Conservation (phyloP, 139 green algal species). For the Tetradesmus obliquus region DNA sequence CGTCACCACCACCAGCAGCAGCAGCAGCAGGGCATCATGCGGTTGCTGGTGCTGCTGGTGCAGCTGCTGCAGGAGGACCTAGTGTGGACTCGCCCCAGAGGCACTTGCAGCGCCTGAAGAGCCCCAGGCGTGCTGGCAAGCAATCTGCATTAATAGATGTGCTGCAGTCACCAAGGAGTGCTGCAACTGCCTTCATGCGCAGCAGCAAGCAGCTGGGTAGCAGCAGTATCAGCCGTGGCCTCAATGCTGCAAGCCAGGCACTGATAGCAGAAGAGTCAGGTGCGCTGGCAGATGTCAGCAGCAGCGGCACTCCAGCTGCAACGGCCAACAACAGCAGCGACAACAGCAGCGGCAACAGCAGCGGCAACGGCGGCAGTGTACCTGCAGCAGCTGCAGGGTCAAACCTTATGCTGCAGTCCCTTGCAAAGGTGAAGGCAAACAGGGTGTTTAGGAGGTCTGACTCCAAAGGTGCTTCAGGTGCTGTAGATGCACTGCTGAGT, state of each 20-base stretch:
- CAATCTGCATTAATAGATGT: not conserved
- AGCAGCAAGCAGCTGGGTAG: not conserved
- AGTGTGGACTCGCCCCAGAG: too few species aligned
- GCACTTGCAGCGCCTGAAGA: not conserved
- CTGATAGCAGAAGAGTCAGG: not conserved
- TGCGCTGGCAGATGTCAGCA: not conserved
- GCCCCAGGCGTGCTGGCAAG: not conserved
- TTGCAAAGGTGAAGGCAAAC: not conserved
- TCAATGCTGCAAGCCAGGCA: not conserved
- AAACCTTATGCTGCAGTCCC: not conserved
- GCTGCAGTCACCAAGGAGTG: not conserved
- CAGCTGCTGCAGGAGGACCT: too few species aligned
- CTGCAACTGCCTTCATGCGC: not conserved
- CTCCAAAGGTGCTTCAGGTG: not conserved
- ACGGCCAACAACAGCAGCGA: not conserved
- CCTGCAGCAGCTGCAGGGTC: not conserved
- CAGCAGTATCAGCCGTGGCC: not conserved
- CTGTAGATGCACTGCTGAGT: not conserved
- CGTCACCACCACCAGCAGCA: not conserved
- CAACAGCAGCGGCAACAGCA: not conserved
- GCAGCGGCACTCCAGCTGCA: not conserved
- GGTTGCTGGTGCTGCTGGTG: not conserved
- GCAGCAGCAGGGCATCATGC: not conserved
- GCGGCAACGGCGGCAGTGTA: not conserved
- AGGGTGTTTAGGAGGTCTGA: not conserved